Conservation (phyloP, 352 stramenopile genomes). For the Pythium coloratum region DNA sequence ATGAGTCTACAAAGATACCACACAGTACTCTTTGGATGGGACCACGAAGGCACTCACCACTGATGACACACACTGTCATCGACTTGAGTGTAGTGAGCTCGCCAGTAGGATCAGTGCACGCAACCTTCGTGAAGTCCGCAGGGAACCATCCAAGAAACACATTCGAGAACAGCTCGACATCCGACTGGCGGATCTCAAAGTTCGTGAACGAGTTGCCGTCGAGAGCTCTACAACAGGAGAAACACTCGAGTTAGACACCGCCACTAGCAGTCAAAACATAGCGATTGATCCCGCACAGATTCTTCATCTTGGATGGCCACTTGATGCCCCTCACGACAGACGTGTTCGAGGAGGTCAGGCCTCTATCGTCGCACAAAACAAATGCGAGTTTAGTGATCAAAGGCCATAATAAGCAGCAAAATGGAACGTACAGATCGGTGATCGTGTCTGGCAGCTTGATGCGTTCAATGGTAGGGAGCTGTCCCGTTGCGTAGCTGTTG, state of each 20-base stretch:
- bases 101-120: neutral
- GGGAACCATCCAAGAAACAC: neutral
- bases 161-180: neutral
- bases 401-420: neutral
- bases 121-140: neutral
- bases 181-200: neutral
- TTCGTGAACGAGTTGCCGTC: neutral
- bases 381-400: neutral
- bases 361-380: neutral
- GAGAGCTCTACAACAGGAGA: neutral
- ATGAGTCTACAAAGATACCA: neutral
- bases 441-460: neutral
- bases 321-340: neutral
- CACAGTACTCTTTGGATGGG: too few species aligned
- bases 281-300: neutral
- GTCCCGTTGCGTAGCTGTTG: neutral
- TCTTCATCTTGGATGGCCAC: neutral
- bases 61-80: constrained; percentile 1
- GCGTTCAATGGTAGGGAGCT: neutral
- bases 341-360: neutral
- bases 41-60: neutral
- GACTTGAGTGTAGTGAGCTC: neutral
- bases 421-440: neutral
- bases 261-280: neutral
- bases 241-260: neutral